Conservation (phyloP, 192 early-diverging fungal genomes). For the Entomortierella chlamydospora region DNA sequence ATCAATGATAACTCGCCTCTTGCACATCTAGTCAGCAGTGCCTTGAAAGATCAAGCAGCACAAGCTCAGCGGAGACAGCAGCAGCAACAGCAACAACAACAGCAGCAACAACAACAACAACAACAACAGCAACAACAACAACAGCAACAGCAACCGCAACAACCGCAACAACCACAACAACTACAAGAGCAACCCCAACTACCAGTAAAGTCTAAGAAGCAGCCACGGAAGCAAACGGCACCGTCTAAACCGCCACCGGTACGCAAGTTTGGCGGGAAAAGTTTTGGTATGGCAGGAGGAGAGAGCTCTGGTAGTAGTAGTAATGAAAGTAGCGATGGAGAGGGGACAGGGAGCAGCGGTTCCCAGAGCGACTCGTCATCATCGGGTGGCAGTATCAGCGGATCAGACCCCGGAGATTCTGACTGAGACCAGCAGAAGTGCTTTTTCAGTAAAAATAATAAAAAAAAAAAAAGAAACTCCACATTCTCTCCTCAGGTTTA, state of each 20-base stretch:
- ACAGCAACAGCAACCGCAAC: conserved; percentile 9
- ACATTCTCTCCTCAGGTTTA: too few relatives aligned
- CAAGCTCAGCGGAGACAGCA: conserved; percentile 11
- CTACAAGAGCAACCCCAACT: conserved; percentile 11
- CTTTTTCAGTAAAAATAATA: too few relatives aligned
- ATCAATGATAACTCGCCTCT: conserved; percentile 33
- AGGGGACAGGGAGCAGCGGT: conserved; percentile 33
- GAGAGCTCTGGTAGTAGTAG: conserved; percentile 42
- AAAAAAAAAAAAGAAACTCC: too few relatives aligned
- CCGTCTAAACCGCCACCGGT: conserved; percentile 37
- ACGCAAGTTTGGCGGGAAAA: conserved; percentile 51
- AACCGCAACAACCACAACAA: conserved; percentile 5
- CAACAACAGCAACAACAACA: conserved; percentile 9
- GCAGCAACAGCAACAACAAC: conserved; percentile 3
- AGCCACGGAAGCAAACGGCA: conserved; percentile 31
- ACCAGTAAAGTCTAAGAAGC: conserved; percentile 37
- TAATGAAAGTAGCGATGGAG: conserved; percentile 46
- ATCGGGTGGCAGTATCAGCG: conserved; percentile 35
- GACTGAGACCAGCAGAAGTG: too few relatives aligned
- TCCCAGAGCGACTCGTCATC: conserved; percentile 40
- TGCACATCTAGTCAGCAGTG: conserved; percentile 37
- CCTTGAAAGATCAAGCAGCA: conserved; percentile 26
- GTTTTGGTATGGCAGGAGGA: conserved; percentile 38
- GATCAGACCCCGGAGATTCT: conserved; percentile 30
- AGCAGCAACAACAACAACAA: conserved; percentile 13